phyloP scores from a whole-genome alignment of 2,329 filamentous ascomycete species.

The Diaporthe helianthi region DNA sequence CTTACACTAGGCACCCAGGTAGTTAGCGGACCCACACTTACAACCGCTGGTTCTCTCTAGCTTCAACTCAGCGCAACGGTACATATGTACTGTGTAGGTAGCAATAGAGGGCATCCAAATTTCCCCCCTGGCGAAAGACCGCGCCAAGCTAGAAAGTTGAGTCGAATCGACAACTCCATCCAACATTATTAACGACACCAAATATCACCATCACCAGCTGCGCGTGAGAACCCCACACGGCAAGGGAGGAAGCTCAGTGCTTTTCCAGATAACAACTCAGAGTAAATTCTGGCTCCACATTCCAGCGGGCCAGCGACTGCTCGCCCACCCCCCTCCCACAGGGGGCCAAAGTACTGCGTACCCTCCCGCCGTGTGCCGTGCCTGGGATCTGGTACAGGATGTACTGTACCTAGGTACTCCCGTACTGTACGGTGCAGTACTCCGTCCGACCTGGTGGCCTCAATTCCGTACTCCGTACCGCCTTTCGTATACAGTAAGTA shows the following conservation, averaged over 20 bases:
- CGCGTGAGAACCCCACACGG: neutral
- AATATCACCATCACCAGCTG: neutral
- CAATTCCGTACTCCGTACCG: slow-evolving; percentile 11
- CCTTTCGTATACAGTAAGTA: slow-evolving; percentile 2
- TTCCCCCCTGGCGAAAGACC: neutral
- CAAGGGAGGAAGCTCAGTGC: neutral
- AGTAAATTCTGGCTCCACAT: neutral
- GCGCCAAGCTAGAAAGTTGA: neutral
- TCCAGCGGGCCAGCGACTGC: neutral
- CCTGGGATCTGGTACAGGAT: neutral
- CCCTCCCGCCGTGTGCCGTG: slow-evolving; percentile 9
- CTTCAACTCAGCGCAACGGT: slow-evolving; percentile 4
- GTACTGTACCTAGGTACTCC: too few relatives aligned
- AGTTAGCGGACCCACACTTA: neutral
- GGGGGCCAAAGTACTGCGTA: neutral
- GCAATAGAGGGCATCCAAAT: neutral
- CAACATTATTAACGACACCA: neutral
- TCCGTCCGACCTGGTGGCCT: neutral
- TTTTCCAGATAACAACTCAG: too few relatives aligned
- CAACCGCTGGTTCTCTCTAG: neutral
- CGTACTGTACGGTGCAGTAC: neutral
- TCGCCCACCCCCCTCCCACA: neutral
- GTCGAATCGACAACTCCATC: too few relatives aligned
- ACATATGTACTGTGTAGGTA: neutral
- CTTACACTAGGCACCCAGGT: too few relatives aligned